Conservation (phyloP, 768 basidiomycete species). For the Trametes meyenii region DNA sequence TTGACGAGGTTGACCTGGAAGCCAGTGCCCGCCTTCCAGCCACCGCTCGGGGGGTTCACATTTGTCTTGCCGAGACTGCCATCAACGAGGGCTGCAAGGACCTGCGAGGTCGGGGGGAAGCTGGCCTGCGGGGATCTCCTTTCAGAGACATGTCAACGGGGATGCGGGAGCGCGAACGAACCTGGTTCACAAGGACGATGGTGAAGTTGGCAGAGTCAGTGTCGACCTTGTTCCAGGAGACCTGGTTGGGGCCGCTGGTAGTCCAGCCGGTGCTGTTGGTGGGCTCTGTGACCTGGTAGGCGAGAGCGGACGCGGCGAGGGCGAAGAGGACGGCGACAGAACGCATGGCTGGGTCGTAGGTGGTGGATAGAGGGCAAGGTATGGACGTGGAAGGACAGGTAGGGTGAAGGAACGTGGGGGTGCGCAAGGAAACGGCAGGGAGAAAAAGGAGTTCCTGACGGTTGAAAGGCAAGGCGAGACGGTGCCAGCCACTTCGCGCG, state of each 20-base stretch:
- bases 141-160: background rate
- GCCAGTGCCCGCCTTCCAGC: slow-evolving; percentile 62
- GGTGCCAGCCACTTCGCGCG: slow-evolving; percentile 8
- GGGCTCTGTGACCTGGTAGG: slow-evolving; percentile 65
- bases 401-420: slow-evolving; percentile 23
- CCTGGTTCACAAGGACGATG: slow-evolving; percentile 66
- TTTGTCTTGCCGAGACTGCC: slow-evolving; percentile 43
- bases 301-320: slow-evolving; percentile 57
- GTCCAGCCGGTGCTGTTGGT: slow-evolving; percentile 54
- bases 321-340: slow-evolving; percentile 45
- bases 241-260: slow-evolving; percentile 50
- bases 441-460: slow-evolving; percentile 4
- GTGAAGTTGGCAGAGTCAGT: slow-evolving; percentile 75
- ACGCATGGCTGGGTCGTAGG: slow-evolving; percentile 43
- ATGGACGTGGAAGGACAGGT: background rate
- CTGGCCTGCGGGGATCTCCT: slow-evolving; percentile 37
- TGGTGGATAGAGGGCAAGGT: slow-evolving; percentile 12
- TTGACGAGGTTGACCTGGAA: slow-evolving; percentile 77
- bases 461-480: slow-evolving; percentile 6
- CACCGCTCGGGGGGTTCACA: slow-evolving; percentile 59
- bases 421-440: slow-evolving; percentile 8
- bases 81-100: slow-evolving; percentile 59
- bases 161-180: slow-evolving; percentile 31
- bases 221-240: slow-evolving; percentile 65
- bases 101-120: slow-evolving; percentile 41